phyloP scores from a whole-genome alignment of 306 rosid species.

The Gynostemma pentaphyllum region DNA sequence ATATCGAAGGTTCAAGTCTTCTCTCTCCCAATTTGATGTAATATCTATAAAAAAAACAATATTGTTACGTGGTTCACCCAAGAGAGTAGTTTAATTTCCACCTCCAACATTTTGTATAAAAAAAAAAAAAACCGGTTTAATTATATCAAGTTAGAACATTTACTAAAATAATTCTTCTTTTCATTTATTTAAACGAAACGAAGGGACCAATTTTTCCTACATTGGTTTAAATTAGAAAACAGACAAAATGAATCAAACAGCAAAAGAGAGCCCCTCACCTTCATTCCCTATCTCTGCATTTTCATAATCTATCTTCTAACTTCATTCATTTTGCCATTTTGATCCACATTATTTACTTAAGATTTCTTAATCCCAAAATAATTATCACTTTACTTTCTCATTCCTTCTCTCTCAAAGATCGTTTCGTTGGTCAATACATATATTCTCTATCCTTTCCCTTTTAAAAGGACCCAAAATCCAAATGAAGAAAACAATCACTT shows the following conservation, averaged over 20 bases:
- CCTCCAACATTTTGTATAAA: too few relatives aligned
- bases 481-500: neutral
- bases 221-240: neutral
- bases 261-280: neutral
- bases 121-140: too few relatives aligned
- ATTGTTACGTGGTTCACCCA: too few relatives aligned
- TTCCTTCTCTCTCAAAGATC: neutral
- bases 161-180: neutral
- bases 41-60: too few relatives aligned
- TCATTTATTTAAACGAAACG: neutral
- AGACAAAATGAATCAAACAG: neutral
- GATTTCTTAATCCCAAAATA: neutral
- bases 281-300: neutral
- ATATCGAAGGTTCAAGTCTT: too few relatives aligned
- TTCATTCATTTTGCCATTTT: conserved; percentile 1
- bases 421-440: neutral
- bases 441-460: neutral
- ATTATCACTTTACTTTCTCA: neutral
- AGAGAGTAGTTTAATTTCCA: too few relatives aligned
- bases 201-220: neutral
- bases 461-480: neutral
- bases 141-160: too few relatives aligned
- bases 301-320: conserved; percentile 6
- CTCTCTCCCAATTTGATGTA: too few relatives aligned
- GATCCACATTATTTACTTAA: neutral